These are phyloP conservation scores for Tuber calosporum DNA, from an alignment of 495 filamentous ascomycete species.

Conservation along the genomic window DNA sequence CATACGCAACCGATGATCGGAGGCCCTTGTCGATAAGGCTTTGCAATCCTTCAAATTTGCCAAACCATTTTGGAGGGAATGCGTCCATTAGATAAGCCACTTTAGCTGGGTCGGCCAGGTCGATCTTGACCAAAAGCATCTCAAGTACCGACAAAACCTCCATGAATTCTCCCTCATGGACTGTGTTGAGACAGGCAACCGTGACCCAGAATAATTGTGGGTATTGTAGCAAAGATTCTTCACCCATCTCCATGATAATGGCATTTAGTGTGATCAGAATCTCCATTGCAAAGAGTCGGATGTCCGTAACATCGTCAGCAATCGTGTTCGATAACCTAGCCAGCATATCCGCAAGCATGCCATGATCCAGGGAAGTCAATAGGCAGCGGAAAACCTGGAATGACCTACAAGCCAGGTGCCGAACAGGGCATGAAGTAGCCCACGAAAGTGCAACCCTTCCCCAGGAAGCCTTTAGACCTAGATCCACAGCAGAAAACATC, in stretches of 20 bases:
- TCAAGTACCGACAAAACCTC: conserved; percentile 90
- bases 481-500: conserved; percentile 76
- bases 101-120: conserved; percentile 64
- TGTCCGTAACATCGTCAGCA: conserved; percentile 81
- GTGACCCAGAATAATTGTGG: conserved; percentile 97
- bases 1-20: conserved; percentile 73
- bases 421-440: conserved; percentile 95
- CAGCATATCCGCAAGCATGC: conserved; percentile 94
- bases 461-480: conserved; percentile 85
- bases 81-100: conserved; percentile 64
- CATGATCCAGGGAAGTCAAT: conserved; percentile 75
- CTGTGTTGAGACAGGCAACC: conserved; percentile 89
- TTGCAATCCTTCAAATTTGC: conserved; percentile 78
- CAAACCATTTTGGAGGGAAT: conserved; percentile 82
- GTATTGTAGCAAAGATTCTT: conserved; percentile 70
- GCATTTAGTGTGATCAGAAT: conserved; percentile 89
- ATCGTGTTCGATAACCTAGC: conserved; percentile 91
- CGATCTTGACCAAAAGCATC: conserved; percentile 71
- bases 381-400: conserved; percentile 97
- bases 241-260: conserved; percentile 74
- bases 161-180: conserved; percentile 89
- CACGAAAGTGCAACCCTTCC: conserved; percentile 80
- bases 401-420: conserved; percentile 88
- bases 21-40: conserved; percentile 82
- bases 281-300: conserved; percentile 94